Evolutionary conservation across 2,329 filamentous ascomycete species (phyloP).

Genomic region (Calonectria hongkongensis): DNA sequence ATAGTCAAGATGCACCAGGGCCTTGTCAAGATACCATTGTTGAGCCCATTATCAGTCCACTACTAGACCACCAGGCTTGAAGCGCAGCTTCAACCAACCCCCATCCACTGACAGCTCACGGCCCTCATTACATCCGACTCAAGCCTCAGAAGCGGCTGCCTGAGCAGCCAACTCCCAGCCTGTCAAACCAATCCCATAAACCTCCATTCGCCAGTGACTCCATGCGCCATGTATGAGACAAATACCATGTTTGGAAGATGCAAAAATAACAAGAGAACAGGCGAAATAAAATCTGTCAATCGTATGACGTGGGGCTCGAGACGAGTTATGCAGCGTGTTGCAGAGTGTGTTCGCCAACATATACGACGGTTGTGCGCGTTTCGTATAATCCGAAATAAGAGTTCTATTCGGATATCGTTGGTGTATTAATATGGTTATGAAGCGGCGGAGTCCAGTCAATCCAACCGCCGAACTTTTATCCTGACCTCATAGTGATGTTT

Average conservation of each 20-base stretch:
- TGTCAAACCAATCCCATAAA: slow-evolving; percentile 60
- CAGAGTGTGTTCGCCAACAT: slow-evolving; percentile 41
- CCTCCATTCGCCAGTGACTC: slow-evolving; percentile 62
- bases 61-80: slow-evolving; percentile 44
- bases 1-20: slow-evolving; percentile 49
- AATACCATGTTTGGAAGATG: slow-evolving; percentile 61
- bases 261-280: slow-evolving; percentile 57
- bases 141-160: slow-evolving; percentile 50
- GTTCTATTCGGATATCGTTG: slow-evolving; percentile 50
- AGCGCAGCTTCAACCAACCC: slow-evolving; percentile 54
- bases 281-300: slow-evolving; percentile 51
- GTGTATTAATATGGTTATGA: slow-evolving; percentile 61
- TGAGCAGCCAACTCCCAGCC: slow-evolving; percentile 61
- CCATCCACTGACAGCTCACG: slow-evolving; percentile 42
- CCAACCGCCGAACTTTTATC: slow-evolving; percentile 57
- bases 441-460: slow-evolving; percentile 53
- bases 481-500: slow-evolving; percentile 49
- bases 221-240: slow-evolving; percentile 64
- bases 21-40: slow-evolving; percentile 40
- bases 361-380: slow-evolving; percentile 47
- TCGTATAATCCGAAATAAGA: slow-evolving; percentile 50
- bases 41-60: slow-evolving; percentile 47
- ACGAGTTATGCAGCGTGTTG: slow-evolving; percentile 43
- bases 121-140: slow-evolving; percentile 53
- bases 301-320: slow-evolving; percentile 56